Evolutionary conservation across 257 asterid genomes (phyloP), one percentile per base, ranked within the genome.

Genomic region (Verbascum thapsus): DNA sequence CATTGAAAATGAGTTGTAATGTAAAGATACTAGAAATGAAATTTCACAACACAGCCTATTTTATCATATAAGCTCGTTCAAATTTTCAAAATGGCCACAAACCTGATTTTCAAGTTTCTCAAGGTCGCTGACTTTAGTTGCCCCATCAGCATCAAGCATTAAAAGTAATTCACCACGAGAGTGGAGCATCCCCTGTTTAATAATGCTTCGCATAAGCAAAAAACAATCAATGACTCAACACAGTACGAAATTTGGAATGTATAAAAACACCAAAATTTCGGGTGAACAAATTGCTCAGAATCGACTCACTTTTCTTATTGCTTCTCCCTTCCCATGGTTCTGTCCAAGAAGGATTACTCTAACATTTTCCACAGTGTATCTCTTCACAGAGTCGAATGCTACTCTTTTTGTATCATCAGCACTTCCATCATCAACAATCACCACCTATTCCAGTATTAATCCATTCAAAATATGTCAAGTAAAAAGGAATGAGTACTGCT

Each of bases 131-230:
- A 90, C 87, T 77, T 83, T 85, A 63, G 99, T 94, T 60, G 99
- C 98, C 11, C 96, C 98, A 73, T 94, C 98, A 74, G 99, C 99
- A 83, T 94, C 99, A 69, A 94, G 95, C 99, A 94, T 94, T 74
- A 94, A 72, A 69, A 90, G 86, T 50, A 94, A 81, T 79, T 83
- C 95, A 66, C 98, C 99, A 42, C 99, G 99, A 57, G 99, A 86
- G 76, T 94, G 99, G 74, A 94, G 91, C 95, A 94, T 88, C 59
- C 99, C 98, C 99, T 94, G 86, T 81, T 87, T 79, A 72, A 76
- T 80, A 83, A 74, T 81, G 91, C 95, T 89, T 89, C 88, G 77
- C 84, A 72, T 68, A 83, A 88, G 95, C 97, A 74, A 66, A 75
- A 68, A 49, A 75, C n/a, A 81, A 74, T 85, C 68, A 85, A 72